Evolutionary conservation across 2,329 filamentous ascomycete species (phyloP), one percentile per base, ranked within the genome.

Genomic region (Cladophialophora chaetospira): DNA sequence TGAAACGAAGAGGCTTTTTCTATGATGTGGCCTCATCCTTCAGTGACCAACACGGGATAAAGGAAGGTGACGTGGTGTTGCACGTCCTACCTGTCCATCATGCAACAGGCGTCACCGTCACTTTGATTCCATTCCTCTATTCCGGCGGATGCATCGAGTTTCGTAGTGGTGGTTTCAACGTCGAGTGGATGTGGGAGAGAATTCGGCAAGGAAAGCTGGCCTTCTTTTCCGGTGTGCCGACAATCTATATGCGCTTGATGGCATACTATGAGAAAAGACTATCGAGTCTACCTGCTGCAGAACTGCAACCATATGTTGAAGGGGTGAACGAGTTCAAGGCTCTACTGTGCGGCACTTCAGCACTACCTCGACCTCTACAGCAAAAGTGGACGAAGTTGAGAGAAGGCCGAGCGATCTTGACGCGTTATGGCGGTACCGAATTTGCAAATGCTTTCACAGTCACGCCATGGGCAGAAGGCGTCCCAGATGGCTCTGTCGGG

Each of bases 321-420:
- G 78, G 74, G 2, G 72, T 74, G 35, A 62, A 50, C 25, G 47
- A 47, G 23, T 28, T 65, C 43, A 55, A 53, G 17, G 42, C 25
- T 3, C 56, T 55, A 8, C 23, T 63, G 15, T 63, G 68, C 9
- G 69, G 69, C 1, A 80, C 77, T 0, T 76, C 73, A 4, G 78
- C 78, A 0, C 60, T 81, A 23, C 78, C 77, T 2, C 71, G 73
- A 46, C 76, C 77, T 0, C 72, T 81, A 17, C 74, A 75, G 11
- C 71, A 79, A 26, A 80, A 79, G 58, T 81, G 79, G 78, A 71
- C 71, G 2, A 63, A 68, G 5, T 66, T 79, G 2, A 68, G 77
- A 61, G 40, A 53, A 21, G 72, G 73, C 31, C 72, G 70, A 52
- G 65, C 55, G 13, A 75, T 77, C 33, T 53, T 73, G 44, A 74